Percentiles rank a stretch among this genome's conserved stretches.
These are phyloP conservation scores for Plasmodium gonderi DNA, from an alignment of 169 alveolate genomes.

Conservation along the genomic window DNA sequence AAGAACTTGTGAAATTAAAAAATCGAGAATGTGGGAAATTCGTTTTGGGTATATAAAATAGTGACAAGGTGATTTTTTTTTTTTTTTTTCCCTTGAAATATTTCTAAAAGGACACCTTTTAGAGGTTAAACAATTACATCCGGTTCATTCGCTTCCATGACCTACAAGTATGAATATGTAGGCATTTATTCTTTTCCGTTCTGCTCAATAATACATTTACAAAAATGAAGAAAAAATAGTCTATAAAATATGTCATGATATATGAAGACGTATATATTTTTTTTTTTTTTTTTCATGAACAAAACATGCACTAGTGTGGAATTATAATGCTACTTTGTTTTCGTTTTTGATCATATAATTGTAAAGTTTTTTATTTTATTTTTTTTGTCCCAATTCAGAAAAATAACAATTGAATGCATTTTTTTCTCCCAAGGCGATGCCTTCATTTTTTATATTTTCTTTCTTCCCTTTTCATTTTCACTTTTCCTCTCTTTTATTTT, in stretches of 20 bases:
- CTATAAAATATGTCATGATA: too few species aligned
- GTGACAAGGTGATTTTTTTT: not conserved
- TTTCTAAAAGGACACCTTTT: too few species aligned
- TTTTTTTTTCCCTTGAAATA: too few species aligned
- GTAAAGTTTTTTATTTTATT: not conserved
- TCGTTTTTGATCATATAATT: not conserved
- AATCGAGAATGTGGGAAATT: too few species aligned
- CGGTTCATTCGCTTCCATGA: not conserved
- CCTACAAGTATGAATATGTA: too few species aligned
- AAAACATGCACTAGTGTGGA: not conserved
- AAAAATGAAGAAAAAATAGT: not conserved
- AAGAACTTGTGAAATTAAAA: too few species aligned
- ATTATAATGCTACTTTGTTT: not conserved
- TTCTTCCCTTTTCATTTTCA: not conserved
- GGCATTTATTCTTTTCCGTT: too few species aligned
- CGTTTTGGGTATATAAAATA: too few species aligned
- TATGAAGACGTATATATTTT: too few species aligned
- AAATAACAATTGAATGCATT: not conserved
- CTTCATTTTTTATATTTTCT: not conserved
- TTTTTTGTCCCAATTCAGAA: not conserved
- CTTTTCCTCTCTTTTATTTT: not conserved
- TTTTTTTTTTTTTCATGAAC: not conserved
- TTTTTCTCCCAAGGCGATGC: constrained; percentile 3
- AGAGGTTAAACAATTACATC: too few species aligned
- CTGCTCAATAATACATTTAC: too few species aligned